phyloP scores from a whole-genome alignment of 176 grass and related monocot species.

The Cenchrus purpureus region DNA sequence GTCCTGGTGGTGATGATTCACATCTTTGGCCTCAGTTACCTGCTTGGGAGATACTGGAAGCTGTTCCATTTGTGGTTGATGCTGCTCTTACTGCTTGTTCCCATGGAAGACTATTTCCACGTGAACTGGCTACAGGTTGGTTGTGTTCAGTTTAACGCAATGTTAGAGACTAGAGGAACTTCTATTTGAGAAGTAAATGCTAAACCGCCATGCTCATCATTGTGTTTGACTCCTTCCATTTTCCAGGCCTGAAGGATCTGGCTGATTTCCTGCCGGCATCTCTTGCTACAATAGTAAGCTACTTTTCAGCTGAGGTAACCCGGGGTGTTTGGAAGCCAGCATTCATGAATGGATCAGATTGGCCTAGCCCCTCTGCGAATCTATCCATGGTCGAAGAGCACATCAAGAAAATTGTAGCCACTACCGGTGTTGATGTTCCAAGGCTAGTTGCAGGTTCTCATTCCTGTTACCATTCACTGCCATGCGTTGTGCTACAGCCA shows the following conservation, averaged over 20 bases:
- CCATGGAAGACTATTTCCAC: constrained; percentile 86
- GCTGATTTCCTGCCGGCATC: constrained; percentile 90
- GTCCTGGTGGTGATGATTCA: constrained; percentile 61
- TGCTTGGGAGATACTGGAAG: constrained; percentile 98
- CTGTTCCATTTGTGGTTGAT: constrained; percentile 98
- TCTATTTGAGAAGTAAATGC: constrained; percentile 23
- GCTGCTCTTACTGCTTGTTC: constrained; percentile 95
- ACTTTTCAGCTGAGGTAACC: constrained; percentile 97
- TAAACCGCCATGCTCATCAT: constrained; percentile 14
- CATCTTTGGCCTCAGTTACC: constrained; percentile 85
- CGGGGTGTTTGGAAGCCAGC: constrained; percentile 97
- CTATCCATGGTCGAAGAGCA: constrained; percentile 89
- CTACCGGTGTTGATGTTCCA: constrained; percentile 91
- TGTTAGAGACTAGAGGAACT: constrained; percentile 9
- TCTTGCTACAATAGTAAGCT: constrained; percentile 89
- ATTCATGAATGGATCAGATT: constrained; percentile 99
- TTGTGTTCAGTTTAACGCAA: constrained; percentile 36
- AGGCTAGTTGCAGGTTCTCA: constrained; percentile 85
- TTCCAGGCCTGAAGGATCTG: constrained; percentile 92
- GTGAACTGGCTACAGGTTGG: constrained; percentile 93
- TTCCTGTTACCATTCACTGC: constrained; percentile 37
- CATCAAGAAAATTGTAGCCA: constrained; percentile 94
- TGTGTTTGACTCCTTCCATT: constrained; percentile 29
- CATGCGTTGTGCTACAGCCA: background rate
- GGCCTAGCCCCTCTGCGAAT: constrained; percentile 93